Conservation (phyloP, 23 red algal genomes). For the Chondrus crispus region DNA sequence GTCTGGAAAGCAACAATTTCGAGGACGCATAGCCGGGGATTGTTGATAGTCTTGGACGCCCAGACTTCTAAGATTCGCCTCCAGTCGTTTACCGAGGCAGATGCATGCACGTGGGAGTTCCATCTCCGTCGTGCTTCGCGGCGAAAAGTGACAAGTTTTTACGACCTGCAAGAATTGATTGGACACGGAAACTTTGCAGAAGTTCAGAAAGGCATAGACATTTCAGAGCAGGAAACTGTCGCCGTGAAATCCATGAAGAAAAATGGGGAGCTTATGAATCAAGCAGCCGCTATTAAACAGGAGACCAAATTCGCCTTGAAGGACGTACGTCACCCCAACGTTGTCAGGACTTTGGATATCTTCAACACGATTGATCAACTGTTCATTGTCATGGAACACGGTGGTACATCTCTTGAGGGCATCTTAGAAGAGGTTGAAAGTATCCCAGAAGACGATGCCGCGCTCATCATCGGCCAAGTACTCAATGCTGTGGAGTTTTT, state of each 20-base stretch:
- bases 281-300: slow-evolving; percentile 69
- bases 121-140: slow-evolving; percentile 60
- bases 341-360: slow-evolving; percentile 81
- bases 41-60: too few species aligned
- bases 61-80: too few species aligned
- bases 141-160: slow-evolving; percentile 75
- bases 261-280: slow-evolving; percentile 86
- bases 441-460: slow-evolving; percentile 75
- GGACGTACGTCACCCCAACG: slow-evolving; percentile 71
- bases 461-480: slow-evolving; percentile 69
- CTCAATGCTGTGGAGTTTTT: slow-evolving; percentile 70
- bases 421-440: slow-evolving; percentile 66
- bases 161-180: slow-evolving; percentile 77
- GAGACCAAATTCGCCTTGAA: slow-evolving; percentile 90
- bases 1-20: too few species aligned
- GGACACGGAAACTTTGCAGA: slow-evolving; percentile 89
- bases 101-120: too few species aligned
- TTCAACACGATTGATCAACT: slow-evolving; percentile 87
- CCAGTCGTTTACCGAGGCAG: too few species aligned
- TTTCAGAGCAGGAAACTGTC: slow-evolving; percentile 65
- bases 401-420: slow-evolving; percentile 80
- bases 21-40: too few species aligned
- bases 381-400: slow-evolving; percentile 92
- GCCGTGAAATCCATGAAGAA: slow-evolving; percentile 96
- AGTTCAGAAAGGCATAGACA: slow-evolving; percentile 85